Evolutionary conservation across 192 early-diverging fungal genomes (phyloP).

Genomic region (Rhizoclosmatium sp.): DNA sequence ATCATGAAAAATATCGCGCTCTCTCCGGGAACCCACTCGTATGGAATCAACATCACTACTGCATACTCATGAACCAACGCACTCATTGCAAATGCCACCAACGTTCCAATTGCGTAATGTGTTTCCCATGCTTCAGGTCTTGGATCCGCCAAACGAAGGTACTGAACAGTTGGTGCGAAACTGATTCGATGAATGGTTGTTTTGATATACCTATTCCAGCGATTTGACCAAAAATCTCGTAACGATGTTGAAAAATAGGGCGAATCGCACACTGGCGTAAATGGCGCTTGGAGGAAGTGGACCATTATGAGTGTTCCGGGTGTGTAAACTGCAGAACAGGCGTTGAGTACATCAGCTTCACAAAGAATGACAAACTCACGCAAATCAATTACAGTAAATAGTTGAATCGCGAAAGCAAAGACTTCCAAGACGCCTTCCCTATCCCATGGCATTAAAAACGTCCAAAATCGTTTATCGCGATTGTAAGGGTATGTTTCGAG

Average conservation of each 20-base stretch:
- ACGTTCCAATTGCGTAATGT: background rate
- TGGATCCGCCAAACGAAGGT: background rate
- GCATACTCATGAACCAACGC: conserved; percentile 19
- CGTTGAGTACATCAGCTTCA: background rate
- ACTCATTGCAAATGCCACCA: conserved; percentile 1
- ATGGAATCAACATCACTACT: conserved; percentile 3
- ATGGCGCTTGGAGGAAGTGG: conserved; percentile 6
- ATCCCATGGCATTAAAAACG: conserved; percentile 11
- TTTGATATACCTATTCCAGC: conserved; percentile 29
- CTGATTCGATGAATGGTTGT: conserved; percentile 13
- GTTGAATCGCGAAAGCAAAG: background rate
- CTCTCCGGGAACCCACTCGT: background rate
- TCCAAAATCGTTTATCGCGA: background rate
- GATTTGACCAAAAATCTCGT: conserved; percentile 27
- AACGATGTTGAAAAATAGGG: conserved; percentile 16
- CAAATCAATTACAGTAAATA: conserved; percentile 5
- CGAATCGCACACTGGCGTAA: background rate
- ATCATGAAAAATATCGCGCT: conserved; percentile 17
- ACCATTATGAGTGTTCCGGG: background rate
- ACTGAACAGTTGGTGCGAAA: background rate
- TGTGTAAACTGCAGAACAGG: background rate
- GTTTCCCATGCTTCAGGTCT: background rate
- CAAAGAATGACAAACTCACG: background rate
- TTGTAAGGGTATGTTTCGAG: conserved; percentile 23
- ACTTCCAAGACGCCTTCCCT: background rate